A percentile compares a stretch with the other conserved stretches of the same genome.
Evolutionary conservation across 352 stramenopile genomes (phyloP).

Genomic region (Peronospora belbahrii): DNA sequence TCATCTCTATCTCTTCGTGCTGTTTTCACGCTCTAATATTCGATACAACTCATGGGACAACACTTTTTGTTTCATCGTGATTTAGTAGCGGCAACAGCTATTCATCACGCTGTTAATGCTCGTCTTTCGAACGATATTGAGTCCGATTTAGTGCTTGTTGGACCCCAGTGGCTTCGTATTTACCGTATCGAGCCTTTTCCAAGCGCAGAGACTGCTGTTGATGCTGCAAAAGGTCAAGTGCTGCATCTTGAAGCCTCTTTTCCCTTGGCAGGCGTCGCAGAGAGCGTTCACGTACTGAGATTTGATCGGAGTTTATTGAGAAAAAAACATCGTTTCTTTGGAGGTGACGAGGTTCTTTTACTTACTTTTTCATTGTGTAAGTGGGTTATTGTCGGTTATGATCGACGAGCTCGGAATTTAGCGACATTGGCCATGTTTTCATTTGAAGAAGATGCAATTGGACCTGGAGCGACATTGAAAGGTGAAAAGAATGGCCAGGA

Average conservation of each 20-base stretch:
- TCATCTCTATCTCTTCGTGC: no score
- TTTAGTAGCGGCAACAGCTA: conserved; percentile 65
- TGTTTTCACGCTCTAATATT: no score
- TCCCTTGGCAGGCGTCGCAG: conserved; percentile 54
- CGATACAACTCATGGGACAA: conserved; percentile 43
- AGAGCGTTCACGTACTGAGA: conserved; percentile 63
- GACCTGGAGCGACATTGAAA: conserved; percentile 70
- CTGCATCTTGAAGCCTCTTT: conserved; percentile 68
- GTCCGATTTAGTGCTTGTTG: conserved; percentile 62
- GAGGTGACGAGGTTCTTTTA: conserved; percentile 65
- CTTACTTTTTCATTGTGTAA: conserved; percentile 73
- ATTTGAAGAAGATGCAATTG: conserved; percentile 76
- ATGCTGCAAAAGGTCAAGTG: conserved; percentile 45
- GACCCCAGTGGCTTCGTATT: conserved; percentile 65
- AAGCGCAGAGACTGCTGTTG: not conserved
- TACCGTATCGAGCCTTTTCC: conserved; percentile 72
- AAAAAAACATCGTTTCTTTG: conserved; percentile 66
- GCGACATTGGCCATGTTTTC: conserved; percentile 72
- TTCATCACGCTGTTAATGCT: conserved; percentile 64
- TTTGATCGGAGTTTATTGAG: conserved; percentile 55
- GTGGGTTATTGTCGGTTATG: conserved; percentile 75
- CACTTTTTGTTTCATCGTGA: conserved; percentile 83
- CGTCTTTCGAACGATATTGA: conserved; percentile 62
- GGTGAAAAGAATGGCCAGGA: conserved; percentile 69
- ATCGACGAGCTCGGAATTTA: conserved; percentile 38